Percentiles rank a stretch among this genome's conserved stretches.
Evolutionary conservation across 495 filamentous ascomycete species (phyloP).

Genomic region (Pseudomonodictys pantanalensis): DNA sequence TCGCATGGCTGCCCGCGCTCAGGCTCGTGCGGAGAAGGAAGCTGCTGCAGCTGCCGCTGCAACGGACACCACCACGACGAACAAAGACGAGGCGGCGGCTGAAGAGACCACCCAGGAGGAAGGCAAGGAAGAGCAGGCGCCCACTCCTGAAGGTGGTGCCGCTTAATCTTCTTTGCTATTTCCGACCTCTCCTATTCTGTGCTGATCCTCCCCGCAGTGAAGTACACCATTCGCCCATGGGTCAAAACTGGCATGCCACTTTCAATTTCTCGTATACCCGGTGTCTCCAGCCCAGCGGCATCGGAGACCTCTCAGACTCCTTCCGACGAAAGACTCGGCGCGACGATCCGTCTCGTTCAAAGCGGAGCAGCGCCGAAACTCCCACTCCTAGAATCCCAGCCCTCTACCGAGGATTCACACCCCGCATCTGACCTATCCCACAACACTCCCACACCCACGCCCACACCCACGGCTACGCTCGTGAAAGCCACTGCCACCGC

Average conservation of each 20-base stretch:
- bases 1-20: slow-evolving; percentile 50
- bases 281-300: not conserved
- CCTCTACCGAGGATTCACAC: too few relatives aligned
- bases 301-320: not conserved
- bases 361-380: too few relatives aligned
- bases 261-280: too few relatives aligned
- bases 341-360: too few relatives aligned
- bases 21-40: slow-evolving; percentile 30
- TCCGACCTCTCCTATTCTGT: not conserved
- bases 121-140: slow-evolving; percentile 26
- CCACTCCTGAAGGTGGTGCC: slow-evolving; percentile 29
- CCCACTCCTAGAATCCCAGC: too few relatives aligned
- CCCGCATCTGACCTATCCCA: too few relatives aligned
- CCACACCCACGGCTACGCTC: not conserved
- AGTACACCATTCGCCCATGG: slow-evolving; percentile 22
- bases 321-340: too few relatives aligned
- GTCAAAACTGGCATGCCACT: slow-evolving; percentile 10
- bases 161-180: slow-evolving; percentile 24
- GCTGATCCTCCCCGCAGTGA: slow-evolving; percentile 13
- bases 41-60: slow-evolving; percentile 26
- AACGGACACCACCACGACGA: slow-evolving; percentile 2
- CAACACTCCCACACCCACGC: not conserved
- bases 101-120: not conserved
- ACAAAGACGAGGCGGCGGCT: not conserved
- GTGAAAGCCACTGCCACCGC: not conserved